Conservation (phyloP, 352 stramenopile genomes). For the Plasmopara halstedii region DNA sequence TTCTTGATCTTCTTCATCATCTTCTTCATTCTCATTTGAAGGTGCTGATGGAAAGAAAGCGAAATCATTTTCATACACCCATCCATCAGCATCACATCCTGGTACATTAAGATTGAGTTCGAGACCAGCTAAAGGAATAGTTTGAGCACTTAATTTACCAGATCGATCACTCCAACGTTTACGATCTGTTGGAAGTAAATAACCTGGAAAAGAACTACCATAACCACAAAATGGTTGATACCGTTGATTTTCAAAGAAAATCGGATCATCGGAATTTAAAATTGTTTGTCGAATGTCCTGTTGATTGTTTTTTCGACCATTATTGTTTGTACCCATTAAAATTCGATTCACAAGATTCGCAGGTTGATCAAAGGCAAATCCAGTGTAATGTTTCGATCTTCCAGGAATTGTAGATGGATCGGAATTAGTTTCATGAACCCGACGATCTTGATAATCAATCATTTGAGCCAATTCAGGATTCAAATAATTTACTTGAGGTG, state of each 20-base stretch:
- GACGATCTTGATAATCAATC: conserved; percentile 73
- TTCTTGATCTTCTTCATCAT: conserved; percentile 18
- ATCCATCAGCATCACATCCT: conserved; percentile 68
- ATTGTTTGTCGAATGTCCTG: conserved; percentile 57
- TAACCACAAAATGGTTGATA: conserved; percentile 83
- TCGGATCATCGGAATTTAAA: conserved; percentile 58
- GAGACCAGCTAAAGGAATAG: conserved; percentile 56
- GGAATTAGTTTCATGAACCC: conserved; percentile 47
- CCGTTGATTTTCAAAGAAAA: conserved; percentile 83
- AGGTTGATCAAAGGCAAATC: conserved; percentile 78
- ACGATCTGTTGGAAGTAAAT: conserved; percentile 72
- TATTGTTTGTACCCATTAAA: conserved; percentile 32
- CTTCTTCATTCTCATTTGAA: conserved; percentile 18
- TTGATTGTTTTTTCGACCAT: conserved; percentile 53
- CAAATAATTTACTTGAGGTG: conserved; percentile 47
- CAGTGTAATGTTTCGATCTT: conserved; percentile 55
- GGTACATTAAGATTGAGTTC: conserved; percentile 54
- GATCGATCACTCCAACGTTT: conserved; percentile 80
- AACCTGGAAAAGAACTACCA: conserved; percentile 72
- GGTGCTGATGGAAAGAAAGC: conserved; percentile 59
- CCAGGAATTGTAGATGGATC: conserved; percentile 28
- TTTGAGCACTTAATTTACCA: conserved; percentile 61
- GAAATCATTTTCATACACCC: conserved; percentile 83
- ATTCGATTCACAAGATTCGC: conserved; percentile 77
- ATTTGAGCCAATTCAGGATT: conserved; percentile 56